A percentile compares a stretch with the other conserved stretches of the same genome.
These are phyloP conservation scores for Vaccinium macrocarpon DNA, from an alignment of 148 eudicot species.

Conservation along the genomic window DNA sequence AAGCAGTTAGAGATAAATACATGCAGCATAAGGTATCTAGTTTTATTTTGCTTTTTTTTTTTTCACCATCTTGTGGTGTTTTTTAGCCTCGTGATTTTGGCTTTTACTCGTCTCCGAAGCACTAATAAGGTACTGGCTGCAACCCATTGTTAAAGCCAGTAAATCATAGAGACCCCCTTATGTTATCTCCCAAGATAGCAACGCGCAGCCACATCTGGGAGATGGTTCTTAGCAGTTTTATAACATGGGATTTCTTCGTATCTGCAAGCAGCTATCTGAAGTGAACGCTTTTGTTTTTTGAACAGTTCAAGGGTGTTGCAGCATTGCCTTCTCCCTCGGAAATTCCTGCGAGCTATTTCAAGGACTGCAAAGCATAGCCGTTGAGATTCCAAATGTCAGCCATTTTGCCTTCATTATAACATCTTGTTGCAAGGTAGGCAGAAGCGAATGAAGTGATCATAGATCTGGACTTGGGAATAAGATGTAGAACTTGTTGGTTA, in stretches of 20 bases:
- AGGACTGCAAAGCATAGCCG: constrained; percentile 13
- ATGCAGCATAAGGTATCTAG: constrained; percentile 38
- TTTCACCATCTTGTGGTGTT: background rate
- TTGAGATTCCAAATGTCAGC: background rate
- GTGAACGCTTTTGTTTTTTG: background rate
- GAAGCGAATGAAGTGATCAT: background rate
- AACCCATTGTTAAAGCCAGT: background rate
- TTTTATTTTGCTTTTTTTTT: constrained; percentile 13
- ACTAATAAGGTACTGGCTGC: background rate
- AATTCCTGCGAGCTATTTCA: constrained; percentile 31
- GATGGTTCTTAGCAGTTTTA: background rate
- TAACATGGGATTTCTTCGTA: background rate
- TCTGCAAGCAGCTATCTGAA: background rate
- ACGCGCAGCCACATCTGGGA: background rate
- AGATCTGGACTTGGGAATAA: background rate
- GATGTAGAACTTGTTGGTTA: background rate
- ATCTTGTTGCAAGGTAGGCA: background rate
- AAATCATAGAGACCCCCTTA: too few species aligned
- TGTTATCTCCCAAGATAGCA: too few species aligned
- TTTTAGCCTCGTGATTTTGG: background rate
- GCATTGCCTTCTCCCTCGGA: constrained; percentile 29
- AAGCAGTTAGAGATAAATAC: constrained; percentile 45
- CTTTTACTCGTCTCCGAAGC: background rate
- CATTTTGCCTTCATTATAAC: background rate
- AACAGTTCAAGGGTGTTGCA: constrained; percentile 47